Evolutionary conservation across 176 grass and related monocot species (phyloP), one percentile per base, ranked within the genome.

Genomic region (Triticum urartu): DNA sequence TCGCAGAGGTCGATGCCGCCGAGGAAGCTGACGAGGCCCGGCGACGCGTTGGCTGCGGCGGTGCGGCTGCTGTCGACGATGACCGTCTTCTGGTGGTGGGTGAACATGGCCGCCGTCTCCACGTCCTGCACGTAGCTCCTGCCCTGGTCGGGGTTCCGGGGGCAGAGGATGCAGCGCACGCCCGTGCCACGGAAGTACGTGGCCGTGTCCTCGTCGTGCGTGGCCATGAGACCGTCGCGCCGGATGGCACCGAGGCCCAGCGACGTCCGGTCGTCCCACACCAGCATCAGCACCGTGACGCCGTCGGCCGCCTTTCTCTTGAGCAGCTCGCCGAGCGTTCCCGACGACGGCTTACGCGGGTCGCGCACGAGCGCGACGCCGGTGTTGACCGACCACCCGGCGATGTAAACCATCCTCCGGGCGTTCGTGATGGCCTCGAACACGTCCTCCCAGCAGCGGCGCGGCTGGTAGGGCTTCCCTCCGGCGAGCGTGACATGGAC

Each of bases 231-330:
- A 11, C 93, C 96, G 85, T 98, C 96, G 39, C 84, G 92, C 79
- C 45, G 87, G 75, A 98, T 86, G 9, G 86, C 90, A 14, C 93
- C 90, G 3, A 98, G 90, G 0, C 90, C 93, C 33, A 90, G 33
- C n/a, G 96, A 98, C 7, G 96, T 95, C 6, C 91, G 86, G 32
- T 98, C 96, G 58, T 98, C 61, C 96, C 92, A 98, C 72, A 98
- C 93, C 5, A 94, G 81, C 88, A 98, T 75, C 73, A 98, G 84
- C 78, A 98, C 93, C 6, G 50, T 54, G 7, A 98, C 90, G 59
- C 92, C 90, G 20, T 92, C 82, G 9, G 28, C 1, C 8, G 93
- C 91, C 96, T 98, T 98, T 33, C 48, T 79, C 82, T 85, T 85
- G 2, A 98, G 91, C 34, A 98, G 88, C 48, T 98, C 65, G 28